Evolutionary conservation across 176 grass and related monocot species (phyloP).

Genomic region (Aegilops longissima): DNA sequence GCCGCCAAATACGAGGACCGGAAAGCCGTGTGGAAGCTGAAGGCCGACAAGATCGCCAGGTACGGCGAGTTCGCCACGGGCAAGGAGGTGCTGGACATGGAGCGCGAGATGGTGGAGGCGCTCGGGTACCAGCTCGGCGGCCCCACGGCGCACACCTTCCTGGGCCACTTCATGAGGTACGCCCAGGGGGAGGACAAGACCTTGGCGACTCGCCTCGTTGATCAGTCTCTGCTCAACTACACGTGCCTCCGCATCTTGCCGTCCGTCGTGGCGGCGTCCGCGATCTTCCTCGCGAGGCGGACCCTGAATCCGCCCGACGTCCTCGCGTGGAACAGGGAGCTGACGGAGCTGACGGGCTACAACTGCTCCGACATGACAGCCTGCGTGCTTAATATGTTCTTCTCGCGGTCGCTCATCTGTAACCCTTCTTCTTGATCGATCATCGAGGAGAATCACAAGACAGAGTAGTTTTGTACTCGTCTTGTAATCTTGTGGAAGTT

Average conservation of each 20-base stretch:
- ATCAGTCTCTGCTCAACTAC: constrained; percentile 4
- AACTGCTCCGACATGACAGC: not conserved
- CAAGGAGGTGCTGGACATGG: not conserved
- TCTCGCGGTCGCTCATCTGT: not conserved
- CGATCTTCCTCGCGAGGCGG: not conserved
- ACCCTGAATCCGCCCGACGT: not conserved
- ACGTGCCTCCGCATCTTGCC: not conserved
- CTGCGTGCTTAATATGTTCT: not conserved
- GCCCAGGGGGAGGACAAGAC: not conserved
- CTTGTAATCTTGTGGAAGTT: not conserved
- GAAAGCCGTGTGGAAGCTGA: not conserved
- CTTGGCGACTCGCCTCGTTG: not conserved
- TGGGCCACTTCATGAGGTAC: not conserved
- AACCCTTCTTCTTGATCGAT: not conserved
- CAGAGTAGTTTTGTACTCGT: not conserved
- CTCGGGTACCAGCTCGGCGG: constrained; percentile 20
- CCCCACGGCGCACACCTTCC: constrained; percentile 32
- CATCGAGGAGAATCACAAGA: not conserved
- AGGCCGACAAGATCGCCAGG: not conserved
- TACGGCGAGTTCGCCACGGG: not conserved
- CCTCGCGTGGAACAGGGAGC: not conserved
- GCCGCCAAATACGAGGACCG: constrained; percentile 23
- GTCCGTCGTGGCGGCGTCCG: constrained; percentile 15
- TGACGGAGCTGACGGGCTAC: not conserved
- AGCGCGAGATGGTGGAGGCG: not conserved